phyloP scores from a whole-genome alignment of 169 alveolate species.

The Plasmodium berghei region DNA sequence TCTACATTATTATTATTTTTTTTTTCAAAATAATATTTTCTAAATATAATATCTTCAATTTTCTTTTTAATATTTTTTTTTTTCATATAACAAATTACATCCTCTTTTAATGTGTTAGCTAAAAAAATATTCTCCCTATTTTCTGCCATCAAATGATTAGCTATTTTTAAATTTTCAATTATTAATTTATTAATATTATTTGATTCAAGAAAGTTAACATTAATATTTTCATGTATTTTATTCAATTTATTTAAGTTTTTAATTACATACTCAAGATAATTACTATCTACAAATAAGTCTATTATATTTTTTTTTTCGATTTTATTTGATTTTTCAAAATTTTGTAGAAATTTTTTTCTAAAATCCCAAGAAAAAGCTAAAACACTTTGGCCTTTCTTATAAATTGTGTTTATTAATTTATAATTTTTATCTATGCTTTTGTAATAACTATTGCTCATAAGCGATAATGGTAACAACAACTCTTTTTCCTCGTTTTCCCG shows the following conservation, averaged over 20 bases:
- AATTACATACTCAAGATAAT: conserved; percentile 39
- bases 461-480: neutral
- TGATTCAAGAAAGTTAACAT: conserved; percentile 6
- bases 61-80: conserved; percentile 28
- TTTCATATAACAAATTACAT: conserved; percentile 28
- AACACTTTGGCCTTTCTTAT: conserved; percentile 15
- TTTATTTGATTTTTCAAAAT: conserved; percentile 6
- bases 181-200: neutral
- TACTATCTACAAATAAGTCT: conserved; percentile 44
- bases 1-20: neutral
- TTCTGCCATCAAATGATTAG: conserved; percentile 33
- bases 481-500: neutral
- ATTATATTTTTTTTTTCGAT: conserved; percentile 34
- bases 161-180: conserved; percentile 15
- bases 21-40: neutral
- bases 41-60: neutral
- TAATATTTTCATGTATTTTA: conserved; percentile 23
- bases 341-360: conserved; percentile 16
- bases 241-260: conserved; percentile 13
- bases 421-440: conserved; percentile 16
- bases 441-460: conserved; percentile 5
- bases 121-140: conserved; percentile 22
- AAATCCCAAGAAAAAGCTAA: conserved; percentile 6
- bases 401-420: conserved; percentile 2
- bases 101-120: conserved; percentile 27